Conservation (phyloP, 148 eudicot species). For the Diospyros kaki region DNA sequence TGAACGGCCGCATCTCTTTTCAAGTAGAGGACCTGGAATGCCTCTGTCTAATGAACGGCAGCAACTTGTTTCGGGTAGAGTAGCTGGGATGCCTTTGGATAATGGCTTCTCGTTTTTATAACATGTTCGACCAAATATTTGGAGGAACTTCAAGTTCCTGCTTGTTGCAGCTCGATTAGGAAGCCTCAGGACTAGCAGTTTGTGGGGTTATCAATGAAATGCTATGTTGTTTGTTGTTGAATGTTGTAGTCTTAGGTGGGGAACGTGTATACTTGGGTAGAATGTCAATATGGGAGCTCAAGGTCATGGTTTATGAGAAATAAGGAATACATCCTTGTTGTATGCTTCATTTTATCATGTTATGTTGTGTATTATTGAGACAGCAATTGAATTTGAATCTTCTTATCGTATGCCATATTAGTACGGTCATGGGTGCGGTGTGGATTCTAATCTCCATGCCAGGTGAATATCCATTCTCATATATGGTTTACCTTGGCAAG, state of each 20-base stretch:
- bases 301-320: background rate
- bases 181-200: background rate
- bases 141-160: constrained; percentile 16
- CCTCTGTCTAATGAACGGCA: no score
- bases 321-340: background rate
- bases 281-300: background rate
- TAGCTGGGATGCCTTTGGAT: constrained; percentile 23
- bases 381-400: no score
- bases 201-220: background rate
- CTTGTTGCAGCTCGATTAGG: constrained; percentile 6
- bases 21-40: no score
- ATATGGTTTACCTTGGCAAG: no score
- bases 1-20: no score
- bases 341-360: background rate
- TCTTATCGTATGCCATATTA: no score
- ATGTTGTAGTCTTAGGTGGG: background rate
- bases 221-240: background rate
- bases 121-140: constrained; percentile 30
- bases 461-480: no score
- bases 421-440: no score
- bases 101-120: constrained; percentile 19
- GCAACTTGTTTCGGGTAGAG: background rate
- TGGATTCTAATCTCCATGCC: no score
- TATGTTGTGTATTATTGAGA: background rate
- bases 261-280: background rate